These are phyloP conservation scores for Xylaria sp. DNA, from an alignment of 2,329 filamentous ascomycete species.

Conservation along the genomic window DNA sequence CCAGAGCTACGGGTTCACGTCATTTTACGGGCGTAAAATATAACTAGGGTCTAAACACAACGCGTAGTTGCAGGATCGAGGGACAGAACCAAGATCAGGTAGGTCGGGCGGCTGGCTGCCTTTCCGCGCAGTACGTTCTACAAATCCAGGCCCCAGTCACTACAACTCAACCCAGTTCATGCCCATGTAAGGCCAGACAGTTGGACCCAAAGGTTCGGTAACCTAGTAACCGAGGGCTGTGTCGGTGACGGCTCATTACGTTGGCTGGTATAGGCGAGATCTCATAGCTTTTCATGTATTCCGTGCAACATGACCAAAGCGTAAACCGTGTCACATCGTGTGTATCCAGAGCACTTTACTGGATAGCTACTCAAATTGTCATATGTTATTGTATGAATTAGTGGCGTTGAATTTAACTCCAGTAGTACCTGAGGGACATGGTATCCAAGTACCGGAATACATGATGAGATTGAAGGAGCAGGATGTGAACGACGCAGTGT, in stretches of 20 bases:
- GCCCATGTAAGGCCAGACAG: constrained; percentile 30
- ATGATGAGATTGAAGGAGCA: neutral
- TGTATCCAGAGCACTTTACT: constrained; percentile 10
- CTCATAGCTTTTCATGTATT: constrained; percentile 22
- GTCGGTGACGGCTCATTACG: constrained; percentile 10
- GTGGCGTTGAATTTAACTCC: neutral
- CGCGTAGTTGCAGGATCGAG: constrained; percentile 52
- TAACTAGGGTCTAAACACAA: constrained; percentile 45
- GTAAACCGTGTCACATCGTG: constrained; percentile 31
- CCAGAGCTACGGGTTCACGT: constrained; percentile 20
- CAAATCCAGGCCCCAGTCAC: constrained; percentile 34
- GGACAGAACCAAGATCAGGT: constrained; percentile 51
- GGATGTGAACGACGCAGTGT: neutral
- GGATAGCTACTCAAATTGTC: constrained; percentile 26
- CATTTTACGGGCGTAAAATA: constrained; percentile 50
- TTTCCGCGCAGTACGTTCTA: constrained; percentile 41
- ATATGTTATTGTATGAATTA: constrained; percentile 22
- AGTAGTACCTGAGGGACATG: neutral
- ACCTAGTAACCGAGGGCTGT: constrained; percentile 33
- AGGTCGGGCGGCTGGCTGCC: constrained; percentile 49
- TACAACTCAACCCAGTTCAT: constrained; percentile 24
- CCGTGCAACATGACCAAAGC: constrained; percentile 27
- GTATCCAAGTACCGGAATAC: neutral
- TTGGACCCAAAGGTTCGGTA: constrained; percentile 36
- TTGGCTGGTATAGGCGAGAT: constrained; percentile 33